Evolutionary conservation across 2,329 filamentous ascomycete genomes (phyloP).

Genomic region (Colletotrichum truncatum): DNA sequence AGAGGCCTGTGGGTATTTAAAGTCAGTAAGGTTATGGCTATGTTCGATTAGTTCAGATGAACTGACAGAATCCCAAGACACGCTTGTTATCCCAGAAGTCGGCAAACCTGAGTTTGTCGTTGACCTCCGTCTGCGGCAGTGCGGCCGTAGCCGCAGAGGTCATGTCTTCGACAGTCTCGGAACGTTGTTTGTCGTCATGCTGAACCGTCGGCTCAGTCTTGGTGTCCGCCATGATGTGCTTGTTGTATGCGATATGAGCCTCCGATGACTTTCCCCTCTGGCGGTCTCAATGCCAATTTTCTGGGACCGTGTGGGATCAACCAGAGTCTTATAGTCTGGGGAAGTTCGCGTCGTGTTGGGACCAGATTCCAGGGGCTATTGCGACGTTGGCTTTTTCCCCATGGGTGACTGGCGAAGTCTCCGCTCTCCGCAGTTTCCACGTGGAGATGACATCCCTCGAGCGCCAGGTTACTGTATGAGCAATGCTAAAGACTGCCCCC

Average conservation of each 20-base stretch:
- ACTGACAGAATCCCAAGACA: constrained; percentile 24
- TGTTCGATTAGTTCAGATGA: background rate
- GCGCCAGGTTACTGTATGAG: no score
- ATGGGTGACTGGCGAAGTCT: background rate
- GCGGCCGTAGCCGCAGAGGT: background rate
- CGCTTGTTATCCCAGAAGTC: constrained; percentile 20
- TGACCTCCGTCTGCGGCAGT: background rate
- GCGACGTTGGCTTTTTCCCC: background rate
- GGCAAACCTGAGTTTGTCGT: constrained; percentile 9
- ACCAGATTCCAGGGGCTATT: background rate
- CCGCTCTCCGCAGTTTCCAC: constrained; percentile 24
- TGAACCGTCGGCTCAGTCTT: constrained; percentile 1
- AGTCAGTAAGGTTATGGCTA: background rate
- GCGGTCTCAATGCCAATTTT: no score
- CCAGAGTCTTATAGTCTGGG: background rate
- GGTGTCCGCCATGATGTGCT: background rate
- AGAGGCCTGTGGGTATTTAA: background rate
- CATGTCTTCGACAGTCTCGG: constrained; percentile 4
- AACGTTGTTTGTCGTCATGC: background rate
- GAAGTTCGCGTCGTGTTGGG: background rate
- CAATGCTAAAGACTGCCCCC: constrained; percentile 12
- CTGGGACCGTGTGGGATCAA: constrained; percentile 1
- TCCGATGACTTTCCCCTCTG: background rate
- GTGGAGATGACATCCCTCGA: background rate
- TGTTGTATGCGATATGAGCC: background rate